These are phyloP conservation scores for Hydnomerulius pinastri DNA, from an alignment of 768 basidiomycete species.

Conservation along the genomic window DNA sequence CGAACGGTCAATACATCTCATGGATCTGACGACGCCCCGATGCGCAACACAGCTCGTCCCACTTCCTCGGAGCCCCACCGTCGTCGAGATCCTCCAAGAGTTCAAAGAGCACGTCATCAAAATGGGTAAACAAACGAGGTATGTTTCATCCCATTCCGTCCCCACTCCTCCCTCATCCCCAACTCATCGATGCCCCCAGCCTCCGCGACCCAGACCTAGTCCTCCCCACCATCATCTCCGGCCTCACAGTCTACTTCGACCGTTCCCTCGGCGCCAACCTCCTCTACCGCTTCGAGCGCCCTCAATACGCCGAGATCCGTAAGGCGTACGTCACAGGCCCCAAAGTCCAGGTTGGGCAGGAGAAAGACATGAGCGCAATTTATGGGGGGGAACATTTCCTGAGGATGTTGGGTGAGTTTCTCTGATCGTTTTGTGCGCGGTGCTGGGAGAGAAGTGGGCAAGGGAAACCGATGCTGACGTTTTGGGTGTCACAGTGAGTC, in stretches of 20 bases:
- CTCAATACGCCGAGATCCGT: conserved; percentile 83
- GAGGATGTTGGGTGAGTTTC: conserved; percentile 81
- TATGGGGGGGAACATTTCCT: conserved; percentile 96
- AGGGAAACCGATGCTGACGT: conserved; percentile 16
- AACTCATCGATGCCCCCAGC: conserved; percentile 34
- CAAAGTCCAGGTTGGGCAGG: conserved; percentile 63
- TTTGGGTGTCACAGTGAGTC: conserved; percentile 62
- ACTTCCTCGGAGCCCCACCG: conserved; percentile 78
- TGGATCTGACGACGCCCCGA: no score
- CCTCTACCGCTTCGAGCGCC: conserved; percentile 93
- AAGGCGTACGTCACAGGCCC: conserved; percentile 74
- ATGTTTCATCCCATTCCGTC: conserved; percentile 21
- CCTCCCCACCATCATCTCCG: conserved; percentile 79
- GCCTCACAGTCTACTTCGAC: conserved; percentile 91
- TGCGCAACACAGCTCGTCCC: conserved; percentile 66
- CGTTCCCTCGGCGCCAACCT: conserved; percentile 87
- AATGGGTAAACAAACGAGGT: conserved; percentile 50
- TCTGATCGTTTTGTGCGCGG: background rate
- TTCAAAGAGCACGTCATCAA: conserved; percentile 67
- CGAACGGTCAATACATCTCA: no score
- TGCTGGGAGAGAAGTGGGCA: no score
- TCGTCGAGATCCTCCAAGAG: conserved; percentile 72
- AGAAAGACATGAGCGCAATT: conserved; percentile 85
- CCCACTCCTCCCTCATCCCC: background rate
- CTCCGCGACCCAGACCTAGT: conserved; percentile 70